Evolutionary conservation across 495 filamentous ascomycete genomes (phyloP).

Genomic region (Astrocystis sublimbata): DNA sequence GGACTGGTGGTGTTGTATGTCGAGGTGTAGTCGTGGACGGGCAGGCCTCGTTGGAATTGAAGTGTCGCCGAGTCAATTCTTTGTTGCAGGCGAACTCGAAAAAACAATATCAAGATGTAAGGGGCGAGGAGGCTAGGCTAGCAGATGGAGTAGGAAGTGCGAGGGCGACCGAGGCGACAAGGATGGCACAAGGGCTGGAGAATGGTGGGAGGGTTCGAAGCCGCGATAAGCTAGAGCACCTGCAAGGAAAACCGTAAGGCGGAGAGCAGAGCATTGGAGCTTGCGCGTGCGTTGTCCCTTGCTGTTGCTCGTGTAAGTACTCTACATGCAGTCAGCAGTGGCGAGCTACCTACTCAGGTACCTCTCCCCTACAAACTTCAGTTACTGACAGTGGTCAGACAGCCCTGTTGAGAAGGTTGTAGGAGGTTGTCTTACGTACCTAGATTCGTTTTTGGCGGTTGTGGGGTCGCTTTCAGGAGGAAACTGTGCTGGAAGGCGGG

Average conservation of each 20-base stretch:
- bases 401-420: no score
- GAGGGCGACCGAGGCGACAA: conserved; percentile 5
- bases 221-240: conserved; percentile 5
- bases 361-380: no score
- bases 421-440: background rate
- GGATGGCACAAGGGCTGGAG: conserved; percentile 13
- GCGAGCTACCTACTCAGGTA: no score
- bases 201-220: conserved; percentile 13
- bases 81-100: background rate
- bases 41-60: background rate
- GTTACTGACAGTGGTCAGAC: background rate
- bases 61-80: background rate
- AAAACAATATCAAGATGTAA: background rate
- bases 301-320: background rate
- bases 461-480: conserved; percentile 1
- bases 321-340: no score
- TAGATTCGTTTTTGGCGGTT: background rate
- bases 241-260: conserved; percentile 5
- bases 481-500: background rate
- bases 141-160: conserved; percentile 3
- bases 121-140: background rate
- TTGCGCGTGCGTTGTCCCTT: background rate
- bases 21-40: background rate
- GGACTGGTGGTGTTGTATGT: no score
- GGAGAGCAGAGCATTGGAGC: background rate